Evolutionary conservation across 2,329 filamentous ascomycete species (phyloP), one percentile per base, ranked within the genome.

Genomic region (Drechslerella dactyloides): DNA sequence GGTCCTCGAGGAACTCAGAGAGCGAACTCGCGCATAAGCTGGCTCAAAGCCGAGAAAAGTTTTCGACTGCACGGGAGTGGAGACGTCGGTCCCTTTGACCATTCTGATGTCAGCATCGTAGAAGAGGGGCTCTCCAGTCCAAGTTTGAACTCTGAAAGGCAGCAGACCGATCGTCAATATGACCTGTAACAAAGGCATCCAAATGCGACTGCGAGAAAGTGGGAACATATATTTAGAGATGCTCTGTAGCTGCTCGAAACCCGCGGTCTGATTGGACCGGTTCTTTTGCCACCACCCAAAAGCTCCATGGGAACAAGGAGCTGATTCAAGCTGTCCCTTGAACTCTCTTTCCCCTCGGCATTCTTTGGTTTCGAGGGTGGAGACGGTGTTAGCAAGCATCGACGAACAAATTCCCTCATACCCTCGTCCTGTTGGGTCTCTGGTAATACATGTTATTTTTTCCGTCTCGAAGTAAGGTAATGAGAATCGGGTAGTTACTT

Each of bases 71-170:
- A 54, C 21, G 33, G 58, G 52, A 62, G 58, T 62, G 58, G 58
- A 37, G 50, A 54, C 58, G 19, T 53, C 48, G 35, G 52, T 37
- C 48, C 58, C 46, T 62, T 48, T 37, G 50, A 48, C 33, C 50
- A 61, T 54, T 24, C 23, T 62, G 48, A 53, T 51, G 58, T 62
- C 58, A 62, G 58, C 52, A 61, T 46, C 50, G 54, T 54, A 35
- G 23, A 13, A 42, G 37, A 13, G 11, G n/a, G 37, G n/a, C 37
- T 42, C 37, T 42, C n/a, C 13, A 15, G 13, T 42, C 37, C 4
- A 42, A 42, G 5, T 13, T 40, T 61, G 30, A 23, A 35, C 27
- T 8, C 27, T 8, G 27, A 33, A 33, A 33, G 27, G 27, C 27
- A 33, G 27, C 27, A 19, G 15, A 37, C 33, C 17, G 35, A 33